Conservation (phyloP, 768 basidiomycete species). For the Lactifluus subvellereus region DNA sequence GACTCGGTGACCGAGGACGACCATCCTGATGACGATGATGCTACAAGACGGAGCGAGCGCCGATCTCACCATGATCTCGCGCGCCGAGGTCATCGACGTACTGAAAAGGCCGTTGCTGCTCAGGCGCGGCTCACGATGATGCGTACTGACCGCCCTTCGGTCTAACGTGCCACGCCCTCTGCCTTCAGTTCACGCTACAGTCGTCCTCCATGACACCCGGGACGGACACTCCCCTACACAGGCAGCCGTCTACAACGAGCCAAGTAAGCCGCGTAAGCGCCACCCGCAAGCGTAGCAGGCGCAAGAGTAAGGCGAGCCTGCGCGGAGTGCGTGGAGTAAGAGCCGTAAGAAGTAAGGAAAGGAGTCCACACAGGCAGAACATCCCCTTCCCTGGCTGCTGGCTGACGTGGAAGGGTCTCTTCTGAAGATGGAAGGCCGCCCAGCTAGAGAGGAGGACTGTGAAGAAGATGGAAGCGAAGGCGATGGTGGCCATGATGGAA, state of each 20-base stretch:
- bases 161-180: background rate
- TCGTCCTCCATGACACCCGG: background rate
- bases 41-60: constrained; percentile 10
- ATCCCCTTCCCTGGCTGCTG: background rate
- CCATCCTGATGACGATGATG: constrained; percentile 23
- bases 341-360: constrained; percentile 16
- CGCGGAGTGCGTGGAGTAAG: constrained; percentile 30
- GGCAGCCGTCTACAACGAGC: constrained; percentile 23
- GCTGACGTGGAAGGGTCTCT: constrained; percentile 4
- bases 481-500: background rate
- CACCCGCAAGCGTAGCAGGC: constrained; percentile 56
- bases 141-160: background rate
- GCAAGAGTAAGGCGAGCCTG: constrained; percentile 61
- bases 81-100: constrained; percentile 24
- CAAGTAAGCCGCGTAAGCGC: constrained; percentile 47
- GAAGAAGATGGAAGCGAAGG: background rate
- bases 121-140: constrained; percentile 18
- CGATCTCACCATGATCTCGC: constrained; percentile 12
- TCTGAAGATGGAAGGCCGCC: constrained; percentile 22
- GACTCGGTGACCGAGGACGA: constrained; percentile 18
- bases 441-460: constrained; percentile 2
- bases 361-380: background rate
- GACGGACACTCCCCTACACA: background rate
- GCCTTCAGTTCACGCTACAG: background rate
- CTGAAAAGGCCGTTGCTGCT: constrained; percentile 17